Evolutionary conservation across 352 stramenopile species (phyloP), one percentile per base, ranked within the genome.

Genomic region (Phytophthora uliginosa): DNA sequence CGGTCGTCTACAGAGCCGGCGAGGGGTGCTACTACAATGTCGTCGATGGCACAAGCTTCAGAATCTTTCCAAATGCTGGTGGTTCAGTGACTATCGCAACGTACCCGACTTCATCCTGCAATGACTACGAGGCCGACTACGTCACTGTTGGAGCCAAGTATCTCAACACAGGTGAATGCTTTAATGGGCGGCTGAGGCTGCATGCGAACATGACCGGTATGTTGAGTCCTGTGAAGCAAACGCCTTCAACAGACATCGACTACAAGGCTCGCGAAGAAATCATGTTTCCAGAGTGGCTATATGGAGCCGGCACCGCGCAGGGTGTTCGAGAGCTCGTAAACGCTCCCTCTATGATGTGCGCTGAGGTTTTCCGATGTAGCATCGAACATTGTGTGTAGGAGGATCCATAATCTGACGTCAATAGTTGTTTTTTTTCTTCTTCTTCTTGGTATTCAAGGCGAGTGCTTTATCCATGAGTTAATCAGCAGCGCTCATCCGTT

Each of bases 201-300:
- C 60, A 73, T 18, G 52, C 40, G 28, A 53, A 63, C 33, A 55
- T 63, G 51, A 42, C 48, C 8, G 50, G 10, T 4, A 15, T 62
- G 20, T 24, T 62, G 36, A 62, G 13, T n/a, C 34, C 36, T 28
- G 47, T 36, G 24, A 52, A 28, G 10, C 20, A 22, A 53, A 53
- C 4, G 6, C 22, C 40, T 45, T n/a, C 36, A 2, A 45, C 15
- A 4, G 24, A 55, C 8, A 28, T 63, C n/a, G 57, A 63, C 40
- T 54, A 45, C 22, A 52, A 60, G 34, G 59, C 33, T 15, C 54
- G 54, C 24, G 64, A 71, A 20, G 26, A 71, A 22, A 64, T 70
- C 13, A 63, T 70, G 64, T 66, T 66, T 36, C 64, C 56, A 26
- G 55, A 40, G 9, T 66, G 56, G 56, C 45, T 71, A 12, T 71